Conservation (phyloP, 495 filamentous ascomycete genomes). For the Aspergillus cavernicola region DNA sequence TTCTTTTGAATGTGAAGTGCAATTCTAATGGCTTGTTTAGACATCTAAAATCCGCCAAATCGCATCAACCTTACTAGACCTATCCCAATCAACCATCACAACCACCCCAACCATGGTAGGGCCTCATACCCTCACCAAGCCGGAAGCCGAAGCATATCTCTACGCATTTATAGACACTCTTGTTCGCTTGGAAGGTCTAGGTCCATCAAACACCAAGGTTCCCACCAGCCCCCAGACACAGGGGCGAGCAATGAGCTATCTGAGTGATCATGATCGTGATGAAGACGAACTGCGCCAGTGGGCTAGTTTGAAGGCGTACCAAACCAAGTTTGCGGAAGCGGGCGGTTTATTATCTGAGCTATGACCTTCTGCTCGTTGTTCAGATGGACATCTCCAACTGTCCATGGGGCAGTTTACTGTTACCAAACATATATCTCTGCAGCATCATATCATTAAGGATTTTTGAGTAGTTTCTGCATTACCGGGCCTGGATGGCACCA, state of each 20-base stretch:
- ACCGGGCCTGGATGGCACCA: too few relatives aligned
- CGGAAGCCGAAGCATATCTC: conserved; percentile 61
- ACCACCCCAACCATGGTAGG: conserved; percentile 20
- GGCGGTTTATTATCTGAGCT: conserved; percentile 50
- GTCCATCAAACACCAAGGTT: conserved; percentile 1
- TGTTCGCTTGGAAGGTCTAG: conserved; percentile 58
- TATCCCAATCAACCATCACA: conserved; percentile 50
- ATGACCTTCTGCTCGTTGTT: conserved; percentile 5
- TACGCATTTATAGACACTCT: conserved; percentile 66
- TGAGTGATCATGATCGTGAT: conserved; percentile 55
- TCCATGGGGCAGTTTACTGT: too few relatives aligned
- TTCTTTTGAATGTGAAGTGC: background rate
- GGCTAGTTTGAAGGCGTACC: conserved; percentile 71
- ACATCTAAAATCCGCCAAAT: conserved; percentile 71
- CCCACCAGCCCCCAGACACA: conserved; percentile 26
- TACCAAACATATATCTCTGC: too few relatives aligned
- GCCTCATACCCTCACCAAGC: conserved; percentile 31
- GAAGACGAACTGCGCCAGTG: conserved; percentile 69
- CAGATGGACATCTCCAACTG: background rate
- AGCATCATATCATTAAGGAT: too few relatives aligned
- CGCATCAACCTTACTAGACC: conserved; percentile 67
- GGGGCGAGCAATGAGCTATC: conserved; percentile 39
- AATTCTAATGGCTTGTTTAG: conserved; percentile 16
- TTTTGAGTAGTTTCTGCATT: too few relatives aligned
- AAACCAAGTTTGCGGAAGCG: conserved; percentile 63